These are phyloP conservation scores for Yarrowia deformans DNA, from an alignment of 805 yeast genomes.

Conservation along the genomic window DNA sequence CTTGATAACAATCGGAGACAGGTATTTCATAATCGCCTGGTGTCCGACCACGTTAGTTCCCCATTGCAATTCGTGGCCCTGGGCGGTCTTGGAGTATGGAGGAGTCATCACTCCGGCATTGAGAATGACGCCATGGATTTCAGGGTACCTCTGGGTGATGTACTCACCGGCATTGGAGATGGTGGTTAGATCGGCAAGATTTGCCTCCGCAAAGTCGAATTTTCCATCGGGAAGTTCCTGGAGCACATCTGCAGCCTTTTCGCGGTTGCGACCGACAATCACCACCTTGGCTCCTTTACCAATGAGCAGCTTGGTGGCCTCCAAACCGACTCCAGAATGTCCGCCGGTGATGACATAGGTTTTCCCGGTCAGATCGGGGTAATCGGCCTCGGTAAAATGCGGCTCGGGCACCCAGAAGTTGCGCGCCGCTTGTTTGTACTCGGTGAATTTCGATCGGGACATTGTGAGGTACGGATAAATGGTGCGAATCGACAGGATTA, in stretches of 20 bases:
- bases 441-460: slow-evolving; percentile 29
- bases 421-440: slow-evolving; percentile 12
- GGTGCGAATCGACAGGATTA: not conserved
- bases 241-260: slow-evolving; percentile 50
- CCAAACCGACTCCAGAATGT: slow-evolving; percentile 51
- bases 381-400: slow-evolving; percentile 46
- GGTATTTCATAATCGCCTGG: slow-evolving; percentile 54
- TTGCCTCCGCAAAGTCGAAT: slow-evolving; percentile 43
- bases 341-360: slow-evolving; percentile 51
- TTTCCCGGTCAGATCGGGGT: slow-evolving; percentile 51
- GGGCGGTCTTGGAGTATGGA: slow-evolving; percentile 52
- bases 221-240: slow-evolving; percentile 46
- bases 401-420: slow-evolving; percentile 31
- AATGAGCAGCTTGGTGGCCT: slow-evolving; percentile 49
- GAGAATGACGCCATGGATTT: slow-evolving; percentile 53
- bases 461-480: not conserved
- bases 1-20: slow-evolving; percentile 52
- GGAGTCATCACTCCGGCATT: slow-evolving; percentile 58
- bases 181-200: slow-evolving; percentile 53
- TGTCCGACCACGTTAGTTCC: slow-evolving; percentile 60
- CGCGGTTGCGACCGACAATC: slow-evolving; percentile 52
- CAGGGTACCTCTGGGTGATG: slow-evolving; percentile 46
- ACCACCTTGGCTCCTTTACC: slow-evolving; percentile 52
- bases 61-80: slow-evolving; percentile 57
- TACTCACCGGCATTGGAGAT: slow-evolving; percentile 53